Percentiles rank a stretch among this genome's conserved stretches.
Conservation (phyloP, 1,284 basidiomycete genomes). For the Paramarasmius palmivorus region DNA sequence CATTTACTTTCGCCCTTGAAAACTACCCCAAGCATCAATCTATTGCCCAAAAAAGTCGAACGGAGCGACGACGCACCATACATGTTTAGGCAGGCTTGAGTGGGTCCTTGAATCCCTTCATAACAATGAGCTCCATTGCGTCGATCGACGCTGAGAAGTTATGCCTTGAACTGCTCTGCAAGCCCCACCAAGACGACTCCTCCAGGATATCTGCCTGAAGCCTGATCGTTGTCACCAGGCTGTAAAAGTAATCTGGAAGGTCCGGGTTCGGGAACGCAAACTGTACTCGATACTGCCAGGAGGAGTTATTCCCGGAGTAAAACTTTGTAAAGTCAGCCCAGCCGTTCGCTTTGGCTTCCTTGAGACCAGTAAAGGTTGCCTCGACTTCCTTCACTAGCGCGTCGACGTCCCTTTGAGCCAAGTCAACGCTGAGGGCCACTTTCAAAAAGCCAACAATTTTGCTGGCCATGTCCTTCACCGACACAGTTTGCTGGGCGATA, state of each 20-base stretch:
- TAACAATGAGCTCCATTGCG: too few species aligned
- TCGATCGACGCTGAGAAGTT: too few species aligned
- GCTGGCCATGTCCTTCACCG: background rate
- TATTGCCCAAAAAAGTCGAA: too few species aligned
- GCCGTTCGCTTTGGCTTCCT: constrained; percentile 4
- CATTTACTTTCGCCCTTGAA: too few species aligned
- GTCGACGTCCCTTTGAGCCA: background rate
- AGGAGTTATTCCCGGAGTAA: background rate
- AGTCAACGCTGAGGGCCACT: background rate
- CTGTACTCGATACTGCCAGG: constrained; percentile 4
- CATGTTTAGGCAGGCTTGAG: too few species aligned
- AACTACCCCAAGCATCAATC: too few species aligned
- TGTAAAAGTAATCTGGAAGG: background rate
- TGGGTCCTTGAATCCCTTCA: too few species aligned
- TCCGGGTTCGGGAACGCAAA: constrained; percentile 3
- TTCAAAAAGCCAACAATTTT: background rate
- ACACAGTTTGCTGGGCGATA: background rate
- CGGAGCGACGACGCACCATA: too few species aligned
- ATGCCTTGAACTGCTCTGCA: too few species aligned
- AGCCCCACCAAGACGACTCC: too few species aligned
- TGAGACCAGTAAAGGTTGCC: constrained; percentile 2
- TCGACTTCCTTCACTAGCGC: background rate
- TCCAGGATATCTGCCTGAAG: too few species aligned
- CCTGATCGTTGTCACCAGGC: constrained; percentile 4
- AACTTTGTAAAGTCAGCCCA: constrained; percentile 6